Evolutionary conservation across 352 stramenopile species (phyloP).

Genomic region (Globisporangium sylvaticum): DNA sequence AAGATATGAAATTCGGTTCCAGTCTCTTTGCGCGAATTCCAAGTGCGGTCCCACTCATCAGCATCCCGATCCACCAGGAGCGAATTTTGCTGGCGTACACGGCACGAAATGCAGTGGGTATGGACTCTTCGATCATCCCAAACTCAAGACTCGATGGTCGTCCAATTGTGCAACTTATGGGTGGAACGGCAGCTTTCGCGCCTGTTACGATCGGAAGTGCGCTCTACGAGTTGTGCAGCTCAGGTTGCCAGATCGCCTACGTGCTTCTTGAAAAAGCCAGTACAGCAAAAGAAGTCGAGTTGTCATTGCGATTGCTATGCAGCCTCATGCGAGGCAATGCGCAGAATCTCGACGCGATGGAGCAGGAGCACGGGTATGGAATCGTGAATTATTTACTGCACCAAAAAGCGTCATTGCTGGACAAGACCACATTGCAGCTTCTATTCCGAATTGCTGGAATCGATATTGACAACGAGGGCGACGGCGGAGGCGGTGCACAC

Average conservation of each 20-base stretch:
- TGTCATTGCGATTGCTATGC: constrained; percentile 38
- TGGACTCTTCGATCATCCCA: constrained; percentile 41
- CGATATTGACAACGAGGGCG: constrained; percentile 26
- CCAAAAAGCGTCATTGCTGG: constrained; percentile 47
- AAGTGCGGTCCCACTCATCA: constrained; percentile 44
- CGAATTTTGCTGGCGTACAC: constrained; percentile 52
- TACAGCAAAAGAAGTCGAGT: constrained; percentile 37
- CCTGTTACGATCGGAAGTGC: constrained; percentile 31
- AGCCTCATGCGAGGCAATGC: constrained; percentile 29
- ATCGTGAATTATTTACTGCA: constrained; percentile 68
- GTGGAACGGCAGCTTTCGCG: constrained; percentile 26
- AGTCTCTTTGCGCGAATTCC: constrained; percentile 55
- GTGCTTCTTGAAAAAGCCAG: constrained; percentile 42
- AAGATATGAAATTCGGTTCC: constrained; percentile 57
- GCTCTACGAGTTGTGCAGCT: constrained; percentile 42
- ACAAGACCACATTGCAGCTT: constrained; percentile 24
- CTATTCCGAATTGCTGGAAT: constrained; percentile 59
- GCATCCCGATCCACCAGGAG: constrained; percentile 44
- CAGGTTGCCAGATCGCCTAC: constrained; percentile 52
- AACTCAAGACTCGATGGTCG: constrained; percentile 50
- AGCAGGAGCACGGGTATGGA: constrained; percentile 68
- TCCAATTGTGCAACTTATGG: constrained; percentile 53
- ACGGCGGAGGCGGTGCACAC: not conserved
- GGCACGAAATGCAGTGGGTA: constrained; percentile 27
- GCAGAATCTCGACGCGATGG: constrained; percentile 53